These are phyloP conservation scores for Hordeum vulgare DNA, from an alignment of 176 grass and related monocot species.

Conservation along the genomic window MorexV3_pseudomolecules_assembly NC_058519.1:582025777-582026276, in stretches of 20 bases:
- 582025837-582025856: not conserved
- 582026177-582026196: not conserved
- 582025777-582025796: not conserved
- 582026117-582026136: not conserved
- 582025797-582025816: not conserved
- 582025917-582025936: not conserved
- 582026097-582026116: not conserved
- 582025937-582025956: not conserved
- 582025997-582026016: not conserved
- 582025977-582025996: not conserved
- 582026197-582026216: constrained; percentile 16
- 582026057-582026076: not conserved
- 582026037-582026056: not conserved
- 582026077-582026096: not conserved
- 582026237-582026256: not conserved
- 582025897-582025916: not conserved
- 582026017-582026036: not conserved
- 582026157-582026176: not conserved
- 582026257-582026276: not conserved
- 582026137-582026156: not conserved
- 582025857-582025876: not conserved
- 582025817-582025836: not conserved
- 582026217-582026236: not conserved
- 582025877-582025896: not conserved
- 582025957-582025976: not conserved